These are phyloP conservation scores for Taphrina confusa DNA, from an alignment of 1,139 yeast genomes.

Conservation along the genomic window DNA sequence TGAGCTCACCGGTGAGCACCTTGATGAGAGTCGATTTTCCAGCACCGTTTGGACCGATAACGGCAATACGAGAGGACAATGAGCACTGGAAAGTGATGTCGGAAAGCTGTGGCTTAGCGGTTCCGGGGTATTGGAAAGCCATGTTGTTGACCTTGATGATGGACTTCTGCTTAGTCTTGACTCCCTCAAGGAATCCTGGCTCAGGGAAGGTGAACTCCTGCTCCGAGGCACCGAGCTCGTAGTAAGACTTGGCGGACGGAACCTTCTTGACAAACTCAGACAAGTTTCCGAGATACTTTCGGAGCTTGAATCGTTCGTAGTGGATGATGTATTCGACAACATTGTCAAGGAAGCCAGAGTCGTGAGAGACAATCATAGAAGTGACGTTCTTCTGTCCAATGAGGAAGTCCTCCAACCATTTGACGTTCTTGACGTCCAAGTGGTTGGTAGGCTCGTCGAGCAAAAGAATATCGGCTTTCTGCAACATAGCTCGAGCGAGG, in stretches of 20 bases:
- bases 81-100: slow-evolving; percentile 86
- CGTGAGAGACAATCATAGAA: slow-evolving; percentile 94
- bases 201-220: slow-evolving; percentile 99
- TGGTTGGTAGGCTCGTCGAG: slow-evolving; percentile 99
- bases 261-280: slow-evolving; percentile 87
- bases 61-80: slow-evolving; percentile 96
- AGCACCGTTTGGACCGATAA: slow-evolving; percentile 99
- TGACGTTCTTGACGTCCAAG: slow-evolving; percentile 98
- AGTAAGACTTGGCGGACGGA: slow-evolving; percentile 96
- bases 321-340: slow-evolving; percentile 97
- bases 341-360: slow-evolving; percentile 90
- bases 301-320: slow-evolving; percentile 91
- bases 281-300: slow-evolving; percentile 92
- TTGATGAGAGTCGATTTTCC: slow-evolving; percentile 98
- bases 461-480: slow-evolving; percentile 96
- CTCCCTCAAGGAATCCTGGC: slow-evolving; percentile 95
- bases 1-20: slow-evolving; percentile 92
- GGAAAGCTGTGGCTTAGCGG: slow-evolving; percentile 73
- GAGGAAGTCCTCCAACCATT: slow-evolving; percentile 99
- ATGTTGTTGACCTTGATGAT: slow-evolving; percentile 89
- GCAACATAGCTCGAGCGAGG: slow-evolving; percentile 97
- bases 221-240: slow-evolving; percentile 89
- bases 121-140: slow-evolving; percentile 87
- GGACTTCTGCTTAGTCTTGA: slow-evolving; percentile 89
- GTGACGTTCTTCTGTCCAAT: slow-evolving; percentile 73